A percentile compares a stretch with the other conserved stretches of the same genome.
phyloP scores from a whole-genome alignment of 139 green algal species.

The Micromonas pusilla region DNA sequence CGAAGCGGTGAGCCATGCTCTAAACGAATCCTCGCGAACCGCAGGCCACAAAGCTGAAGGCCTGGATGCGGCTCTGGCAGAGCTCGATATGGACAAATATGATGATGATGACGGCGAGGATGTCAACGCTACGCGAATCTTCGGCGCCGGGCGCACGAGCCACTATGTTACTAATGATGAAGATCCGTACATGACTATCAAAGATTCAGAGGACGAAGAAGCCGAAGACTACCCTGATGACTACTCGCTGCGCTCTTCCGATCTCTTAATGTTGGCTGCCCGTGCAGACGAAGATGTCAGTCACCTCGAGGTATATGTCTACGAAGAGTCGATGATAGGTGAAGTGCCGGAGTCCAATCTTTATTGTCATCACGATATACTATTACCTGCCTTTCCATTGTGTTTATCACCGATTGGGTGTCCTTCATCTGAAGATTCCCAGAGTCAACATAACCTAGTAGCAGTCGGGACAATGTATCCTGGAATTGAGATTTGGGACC shows the following conservation, averaged over 20 bases:
- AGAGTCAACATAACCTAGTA: constrained; percentile 59
- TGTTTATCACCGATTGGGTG: constrained; percentile 80
- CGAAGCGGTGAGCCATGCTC: too few species aligned
- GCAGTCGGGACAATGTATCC: constrained; percentile 84
- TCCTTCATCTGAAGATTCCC: constrained; percentile 35
- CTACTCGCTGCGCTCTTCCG: constrained; percentile 55
- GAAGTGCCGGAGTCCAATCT: constrained; percentile 38
- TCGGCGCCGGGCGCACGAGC: not conserved
- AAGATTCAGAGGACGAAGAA: constrained; percentile 40
- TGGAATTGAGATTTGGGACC: constrained; percentile 94
- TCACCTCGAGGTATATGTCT: constrained; percentile 90
- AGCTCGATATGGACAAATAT: constrained; percentile 96
- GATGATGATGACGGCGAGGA: constrained; percentile 68
- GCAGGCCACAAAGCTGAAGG: too few species aligned
- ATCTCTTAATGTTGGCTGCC: constrained; percentile 83
- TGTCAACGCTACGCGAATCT: constrained; percentile 15
- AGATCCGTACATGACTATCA: constrained; percentile 58
- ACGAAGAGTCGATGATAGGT: constrained; percentile 64
- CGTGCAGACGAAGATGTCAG: constrained; percentile 88
- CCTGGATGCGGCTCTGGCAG: constrained; percentile 54
- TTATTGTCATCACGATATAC: constrained; percentile 93
- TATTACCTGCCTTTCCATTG: constrained; percentile 90
- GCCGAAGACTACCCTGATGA: constrained; percentile 64
- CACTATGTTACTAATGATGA: constrained; percentile 44
- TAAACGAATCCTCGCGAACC: too few species aligned